Base-by-base conservation (phyloP, 108 stramenopile genomes). In the Nannochloropsis gaditana region DNA sequence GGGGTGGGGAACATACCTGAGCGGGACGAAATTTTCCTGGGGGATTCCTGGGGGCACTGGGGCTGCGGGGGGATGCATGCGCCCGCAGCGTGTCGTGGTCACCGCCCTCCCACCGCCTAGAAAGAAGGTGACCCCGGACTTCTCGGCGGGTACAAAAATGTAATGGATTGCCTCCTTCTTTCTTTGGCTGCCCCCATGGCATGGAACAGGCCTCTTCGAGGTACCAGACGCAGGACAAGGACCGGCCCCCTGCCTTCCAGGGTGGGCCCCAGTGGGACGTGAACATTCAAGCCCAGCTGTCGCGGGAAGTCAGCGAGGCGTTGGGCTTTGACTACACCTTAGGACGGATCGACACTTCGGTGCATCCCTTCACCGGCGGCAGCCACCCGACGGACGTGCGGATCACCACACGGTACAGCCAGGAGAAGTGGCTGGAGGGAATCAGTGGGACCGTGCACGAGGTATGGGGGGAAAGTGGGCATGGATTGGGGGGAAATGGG, bases 331-430 rank as follows among this genome's bases (percentile, higher is more conserved):
- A 95, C 84, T 84, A 88, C 21, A 81, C 47, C 11, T 85, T 90
- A 15, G 95, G 95, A 45, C 87, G 96, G 42, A 90, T 95, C 21
- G 96, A 97, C 88, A 94, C 94, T 9, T 90, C 90, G 11, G 94
- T 95, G 43, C 96, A 97, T 91, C 96, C 96, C 5, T 97, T 97
- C 84, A 94, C 96, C 45, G 93, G 91, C 81, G 92, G 92, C 15
- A 87, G 93, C 43, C 85, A 90, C 41, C 90, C 90, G 17, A 80
- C 85, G 6, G 96, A 97, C 86, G 95, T 95, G 17, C 93, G 96
- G 11, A 96, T 97, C 84, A 97, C 96, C 5, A 92, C 93, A 31
- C 93, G 95, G 17, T 95, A 94, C 91, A 84, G 85, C 43, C 44
- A 73, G 2, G 83, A 88, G 15, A 94, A 95, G 81, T 94, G 94